These are phyloP conservation scores for Nectriaceae sp. DNA, from an alignment of 2,329 filamentous ascomycete genomes.

Conservation along the genomic window DNA sequence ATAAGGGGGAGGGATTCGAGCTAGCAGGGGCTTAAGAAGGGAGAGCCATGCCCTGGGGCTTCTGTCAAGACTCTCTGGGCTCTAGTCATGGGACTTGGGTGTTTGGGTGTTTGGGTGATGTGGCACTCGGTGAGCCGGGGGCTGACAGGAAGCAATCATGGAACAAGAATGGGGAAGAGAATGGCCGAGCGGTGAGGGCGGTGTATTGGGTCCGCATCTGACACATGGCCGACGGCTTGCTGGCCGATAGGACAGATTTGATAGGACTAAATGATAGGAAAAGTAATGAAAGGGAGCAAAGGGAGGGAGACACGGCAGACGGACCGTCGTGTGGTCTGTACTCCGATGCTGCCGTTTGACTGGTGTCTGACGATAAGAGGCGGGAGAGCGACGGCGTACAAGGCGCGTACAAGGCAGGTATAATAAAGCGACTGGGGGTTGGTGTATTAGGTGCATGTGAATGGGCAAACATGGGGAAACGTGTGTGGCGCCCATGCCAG, in stretches of 20 bases:
- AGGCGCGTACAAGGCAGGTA: slow-evolving; percentile 11
- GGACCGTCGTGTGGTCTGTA: slow-evolving; percentile 20
- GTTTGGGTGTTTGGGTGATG: slow-evolving; percentile 29
- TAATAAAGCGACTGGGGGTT: slow-evolving; percentile 3
- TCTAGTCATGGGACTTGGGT: not conserved
- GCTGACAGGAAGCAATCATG: slow-evolving; percentile 18
- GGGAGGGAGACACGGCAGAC: slow-evolving; percentile 20
- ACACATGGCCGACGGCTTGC: not conserved
- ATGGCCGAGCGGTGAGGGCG: slow-evolving; percentile 24
- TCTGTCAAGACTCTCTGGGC: not conserved
- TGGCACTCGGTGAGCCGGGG: slow-evolving; percentile 30
- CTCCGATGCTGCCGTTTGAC: too few relatives aligned
- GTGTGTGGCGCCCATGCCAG: slow-evolving; percentile 4
- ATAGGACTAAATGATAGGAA: too few relatives aligned
- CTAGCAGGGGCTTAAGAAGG: slow-evolving; percentile 4
- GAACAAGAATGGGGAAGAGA: slow-evolving; percentile 14
- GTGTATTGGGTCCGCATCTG: slow-evolving; percentile 13
- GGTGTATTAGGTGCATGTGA: slow-evolving; percentile 7
- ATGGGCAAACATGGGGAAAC: slow-evolving; percentile 14
- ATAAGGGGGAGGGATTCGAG: slow-evolving; percentile 11
- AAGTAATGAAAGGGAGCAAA: too few relatives aligned
- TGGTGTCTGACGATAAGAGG: too few relatives aligned
- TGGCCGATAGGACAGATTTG: not conserved
- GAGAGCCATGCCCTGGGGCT: not conserved
- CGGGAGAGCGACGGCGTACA: not conserved